Evolutionary conservation across 2,329 filamentous ascomycete species (phyloP), one percentile per base, ranked within the genome.

Genomic region (Aspergillus terreus): DNA sequence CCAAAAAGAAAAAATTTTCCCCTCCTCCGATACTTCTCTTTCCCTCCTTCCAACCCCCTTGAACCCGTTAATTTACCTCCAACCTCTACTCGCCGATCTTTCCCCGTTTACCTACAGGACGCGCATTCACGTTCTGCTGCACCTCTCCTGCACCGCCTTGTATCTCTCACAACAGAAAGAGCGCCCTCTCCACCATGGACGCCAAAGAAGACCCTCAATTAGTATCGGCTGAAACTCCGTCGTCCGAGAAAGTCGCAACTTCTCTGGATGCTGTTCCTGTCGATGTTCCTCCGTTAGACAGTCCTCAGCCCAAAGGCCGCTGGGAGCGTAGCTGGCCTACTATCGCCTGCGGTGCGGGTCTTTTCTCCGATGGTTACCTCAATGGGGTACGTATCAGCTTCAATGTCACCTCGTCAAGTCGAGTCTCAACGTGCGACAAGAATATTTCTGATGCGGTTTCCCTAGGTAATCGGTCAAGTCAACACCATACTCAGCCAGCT

Each of bases 281-380:
- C 6, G 64, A 65, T 30, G 51, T 59, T 6, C 27, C 56, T 3
- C 61, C 66, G 4, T 56, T 71, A 15, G 67, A 68, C 1, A 52
- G 58, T 32, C 36, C 54, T 6, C 52, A 54, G 10, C 47, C 44
- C 46, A 75, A 76, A 52, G 63, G 64, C 44, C 70, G 74, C 51
- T 79, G 76, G 80, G 74, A 82, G 56, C 76, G 82, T 44, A 74
- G 80, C 15, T 85, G 82, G 79, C 90, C 91, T 12, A 87, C 90
- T 1, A 86, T 96, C 60, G 91, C 91, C 41, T 95, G 90, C 65
- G 92, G 92, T 58, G 88, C 91, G 47, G 92, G 92, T 63, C 79
- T 96, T 2, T 96, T 96, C 72, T 91, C 87, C 21, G 92, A 96
- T 70, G 92, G 92, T 14, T 96, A 96, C 70, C 82, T 96, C 66